Conservation (phyloP, 2,329 filamentous ascomycete genomes). For the Penicillium glabrum region DNA sequence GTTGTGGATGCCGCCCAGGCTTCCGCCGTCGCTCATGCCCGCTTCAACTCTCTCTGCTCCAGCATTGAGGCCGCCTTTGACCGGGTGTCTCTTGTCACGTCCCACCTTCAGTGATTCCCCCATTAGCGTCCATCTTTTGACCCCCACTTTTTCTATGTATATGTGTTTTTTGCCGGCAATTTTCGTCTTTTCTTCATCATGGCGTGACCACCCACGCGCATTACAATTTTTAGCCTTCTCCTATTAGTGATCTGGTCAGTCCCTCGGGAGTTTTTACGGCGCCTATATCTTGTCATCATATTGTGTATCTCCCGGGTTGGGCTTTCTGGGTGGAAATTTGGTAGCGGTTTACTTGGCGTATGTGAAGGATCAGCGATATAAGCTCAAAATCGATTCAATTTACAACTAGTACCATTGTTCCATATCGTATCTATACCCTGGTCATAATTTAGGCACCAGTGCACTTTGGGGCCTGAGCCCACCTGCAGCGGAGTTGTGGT, state of each 20-base stretch:
- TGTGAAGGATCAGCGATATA: slow-evolving; percentile 18
- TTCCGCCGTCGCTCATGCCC: slow-evolving; percentile 27
- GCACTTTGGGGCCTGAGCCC: not conserved
- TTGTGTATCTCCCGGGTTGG: slow-evolving; percentile 15
- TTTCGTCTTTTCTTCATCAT: slow-evolving; percentile 4
- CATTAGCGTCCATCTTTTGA: slow-evolving; percentile 21
- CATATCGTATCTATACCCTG: not conserved
- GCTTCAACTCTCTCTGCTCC: slow-evolving; percentile 38
- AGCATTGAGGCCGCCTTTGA: slow-evolving; percentile 45
- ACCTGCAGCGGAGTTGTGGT: not conserved
- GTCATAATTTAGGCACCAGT: not conserved
- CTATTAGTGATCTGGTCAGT: not conserved
- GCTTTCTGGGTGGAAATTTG: slow-evolving; percentile 19
- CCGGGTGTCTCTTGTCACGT: slow-evolving; percentile 41
- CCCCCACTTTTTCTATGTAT: slow-evolving; percentile 2
- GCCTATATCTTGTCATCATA: slow-evolving; percentile 14
- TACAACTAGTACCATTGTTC: not conserved
- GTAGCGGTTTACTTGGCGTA: slow-evolving; percentile 17
- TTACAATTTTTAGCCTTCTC: not conserved
- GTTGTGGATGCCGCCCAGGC: slow-evolving; percentile 49
- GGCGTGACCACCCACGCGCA: slow-evolving; percentile 20
- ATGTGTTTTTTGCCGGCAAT: not conserved
- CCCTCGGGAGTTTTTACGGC: slow-evolving; percentile 20
- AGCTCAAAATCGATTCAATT: slow-evolving; percentile 17
- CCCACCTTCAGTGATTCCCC: slow-evolving; percentile 41